Evolutionary conservation across 2,329 filamentous ascomycete species (phyloP), one percentile per base, ranked within the genome.

Genomic region (Huntiella abstrusa): DNA sequence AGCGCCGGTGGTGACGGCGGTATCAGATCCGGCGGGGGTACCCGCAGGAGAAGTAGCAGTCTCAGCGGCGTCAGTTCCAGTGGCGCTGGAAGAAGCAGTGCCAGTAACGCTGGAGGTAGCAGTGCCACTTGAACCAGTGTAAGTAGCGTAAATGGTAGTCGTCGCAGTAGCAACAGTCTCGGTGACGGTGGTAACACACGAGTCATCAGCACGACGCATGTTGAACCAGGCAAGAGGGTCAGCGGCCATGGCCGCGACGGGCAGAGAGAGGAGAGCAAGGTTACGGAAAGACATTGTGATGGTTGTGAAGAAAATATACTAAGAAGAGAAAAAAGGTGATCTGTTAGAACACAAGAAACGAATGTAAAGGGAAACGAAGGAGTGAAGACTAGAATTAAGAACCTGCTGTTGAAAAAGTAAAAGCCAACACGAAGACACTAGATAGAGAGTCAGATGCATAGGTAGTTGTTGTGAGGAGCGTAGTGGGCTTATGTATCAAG

Each of bases 251-350:
- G 35, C 42, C 11, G 43, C 39, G 11, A 22, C 47, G 10, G 47
- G 47, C n/a, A 49, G 19, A 35, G 47, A 49, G 12, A 49, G 43
- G 12, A 49, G 33, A 16, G 47, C 39, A 16, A 49, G 38, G 11
- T 41, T 42, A n/a, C 43, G 47, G 15, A 49, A 33, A 38, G 43
- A 33, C 43, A 49, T 49, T 15, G 16, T 46, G 37, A 40, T 4
- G n/a, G 16, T 1, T 15, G 34, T 33, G 3, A 46, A 47, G 35
- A 37, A 15, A 41, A 8, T 1, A 32, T 12, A 34, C 22, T 15
- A 34, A 44, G 35, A 5, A 38, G 36, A 19, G 34, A 39, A 33
- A 36, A 17, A 12, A 37, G 7, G 37, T 15, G 15, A 11, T 5
- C n/a, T 11, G 19, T 32, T 11, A 5, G 40, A 8, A 28, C 3